Conservation (phyloP, 176 grass and related monocot species). For the Oropetium thomaeum region DNA sequence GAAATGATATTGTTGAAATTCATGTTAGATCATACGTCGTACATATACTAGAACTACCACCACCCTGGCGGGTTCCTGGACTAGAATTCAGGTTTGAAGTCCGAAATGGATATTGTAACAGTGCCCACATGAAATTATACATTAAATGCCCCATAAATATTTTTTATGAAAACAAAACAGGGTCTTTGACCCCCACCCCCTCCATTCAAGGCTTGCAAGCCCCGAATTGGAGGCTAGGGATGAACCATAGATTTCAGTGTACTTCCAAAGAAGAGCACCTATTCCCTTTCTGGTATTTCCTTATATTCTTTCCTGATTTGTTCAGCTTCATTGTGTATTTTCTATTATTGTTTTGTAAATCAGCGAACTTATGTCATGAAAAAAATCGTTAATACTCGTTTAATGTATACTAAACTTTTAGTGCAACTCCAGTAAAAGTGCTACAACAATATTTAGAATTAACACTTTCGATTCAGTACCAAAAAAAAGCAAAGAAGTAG, state of each 20-base stretch:
- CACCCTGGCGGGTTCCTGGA: not conserved
- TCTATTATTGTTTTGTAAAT: too few species aligned
- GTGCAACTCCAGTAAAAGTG: not conserved
- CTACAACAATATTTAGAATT: not conserved
- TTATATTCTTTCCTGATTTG: not conserved
- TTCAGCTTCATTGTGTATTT: too few species aligned
- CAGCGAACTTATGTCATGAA: too few species aligned
- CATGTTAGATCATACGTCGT: not conserved
- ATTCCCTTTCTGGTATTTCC: not conserved
- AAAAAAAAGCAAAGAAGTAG: not conserved
- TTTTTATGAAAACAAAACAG: too few species aligned
- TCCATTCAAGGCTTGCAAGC: too few species aligned
- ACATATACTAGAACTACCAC: not conserved
- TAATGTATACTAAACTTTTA: not conserved
- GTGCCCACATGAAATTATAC: not conserved
- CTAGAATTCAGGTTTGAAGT: conserved; percentile 13
- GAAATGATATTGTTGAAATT: conserved; percentile 6
- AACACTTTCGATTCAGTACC: not conserved
- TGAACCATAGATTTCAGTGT: too few species aligned
- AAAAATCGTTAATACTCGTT: too few species aligned
- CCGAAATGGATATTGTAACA: not conserved
- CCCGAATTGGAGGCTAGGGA: too few species aligned
- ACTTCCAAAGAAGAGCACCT: not conserved
- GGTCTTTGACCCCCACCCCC: too few species aligned
- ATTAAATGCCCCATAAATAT: not conserved